A percentile compares a stretch with the other conserved stretches of the same genome.
Conservation (phyloP, 202 grass and related monocot genomes). For the Hordeum pubiflorum region DNA sequence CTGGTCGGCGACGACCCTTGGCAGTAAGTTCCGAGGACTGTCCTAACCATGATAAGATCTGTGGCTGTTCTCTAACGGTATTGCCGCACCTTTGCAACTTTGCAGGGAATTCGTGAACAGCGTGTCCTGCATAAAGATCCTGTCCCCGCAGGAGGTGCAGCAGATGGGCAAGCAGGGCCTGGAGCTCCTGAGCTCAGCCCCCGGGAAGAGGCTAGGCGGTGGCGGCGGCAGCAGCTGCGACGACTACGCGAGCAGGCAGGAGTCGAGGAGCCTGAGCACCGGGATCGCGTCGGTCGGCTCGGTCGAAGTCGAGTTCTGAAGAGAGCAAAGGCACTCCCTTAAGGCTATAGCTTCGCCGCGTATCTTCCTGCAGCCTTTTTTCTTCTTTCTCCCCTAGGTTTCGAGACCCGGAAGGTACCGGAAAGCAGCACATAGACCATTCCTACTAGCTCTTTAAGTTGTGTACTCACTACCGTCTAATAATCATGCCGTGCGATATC, state of each 20-base stretch:
- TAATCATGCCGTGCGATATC: slow-evolving; percentile 63
- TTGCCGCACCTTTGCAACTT: background rate
- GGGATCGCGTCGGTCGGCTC: slow-evolving; percentile 68
- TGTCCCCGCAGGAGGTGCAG: slow-evolving; percentile 90
- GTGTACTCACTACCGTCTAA: slow-evolving; percentile 45
- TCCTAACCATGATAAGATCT: background rate
- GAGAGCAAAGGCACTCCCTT: background rate
- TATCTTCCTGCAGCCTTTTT: slow-evolving; percentile 14
- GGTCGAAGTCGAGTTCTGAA: slow-evolving; percentile 79
- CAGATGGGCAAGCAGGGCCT: slow-evolving; percentile 79
- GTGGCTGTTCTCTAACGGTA: background rate
- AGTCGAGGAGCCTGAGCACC: slow-evolving; percentile 66
- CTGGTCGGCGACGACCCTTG: slow-evolving; percentile 93
- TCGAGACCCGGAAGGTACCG: slow-evolving; percentile 30
- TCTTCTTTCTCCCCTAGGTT: slow-evolving; percentile 29
- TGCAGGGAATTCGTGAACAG: slow-evolving; percentile 90
- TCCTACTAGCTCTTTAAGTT: slow-evolving; percentile 29
- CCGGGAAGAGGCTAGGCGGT: slow-evolving; percentile 31
- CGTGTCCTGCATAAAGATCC: slow-evolving; percentile 90
- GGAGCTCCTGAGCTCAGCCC: slow-evolving; percentile 59
- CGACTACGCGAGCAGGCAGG: slow-evolving; percentile 58
- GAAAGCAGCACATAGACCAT: slow-evolving; percentile 29
- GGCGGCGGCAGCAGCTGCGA: slow-evolving; percentile 36
- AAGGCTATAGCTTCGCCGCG: background rate
- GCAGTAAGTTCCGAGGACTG: slow-evolving; percentile 49